Evolutionary conservation across 176 grass and related monocot species (phyloP).

Genomic region (Carex parvula): DNA sequence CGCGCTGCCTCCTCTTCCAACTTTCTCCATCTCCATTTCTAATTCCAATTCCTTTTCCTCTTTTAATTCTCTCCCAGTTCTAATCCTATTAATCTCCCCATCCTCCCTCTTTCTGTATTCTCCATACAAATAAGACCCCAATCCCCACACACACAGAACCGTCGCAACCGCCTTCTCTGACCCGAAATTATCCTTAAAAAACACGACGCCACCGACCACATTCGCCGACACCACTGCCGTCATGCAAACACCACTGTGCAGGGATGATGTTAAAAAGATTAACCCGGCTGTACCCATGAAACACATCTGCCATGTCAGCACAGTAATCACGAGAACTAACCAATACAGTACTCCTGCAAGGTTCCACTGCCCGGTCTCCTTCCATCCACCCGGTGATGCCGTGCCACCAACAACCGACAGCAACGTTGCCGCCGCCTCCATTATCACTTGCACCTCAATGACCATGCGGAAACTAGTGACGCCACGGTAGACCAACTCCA

Average conservation of each 20-base stretch:
- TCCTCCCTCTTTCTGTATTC: constrained; percentile 48
- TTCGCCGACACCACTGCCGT: constrained; percentile 60
- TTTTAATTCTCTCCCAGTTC: not conserved
- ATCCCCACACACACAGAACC: constrained; percentile 69
- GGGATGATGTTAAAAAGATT: constrained; percentile 70
- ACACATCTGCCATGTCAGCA: constrained; percentile 77
- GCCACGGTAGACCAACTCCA: constrained; percentile 65
- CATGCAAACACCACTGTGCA: constrained; percentile 92
- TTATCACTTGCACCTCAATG: constrained; percentile 82
- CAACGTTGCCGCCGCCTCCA: constrained; percentile 48
- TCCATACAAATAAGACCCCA: constrained; percentile 80
- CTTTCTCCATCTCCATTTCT: constrained; percentile 2
- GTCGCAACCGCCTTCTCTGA: constrained; percentile 68
- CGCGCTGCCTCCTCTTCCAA: not conserved
- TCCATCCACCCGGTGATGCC: constrained; percentile 31
- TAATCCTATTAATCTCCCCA: not conserved
- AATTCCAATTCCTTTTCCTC: not conserved
- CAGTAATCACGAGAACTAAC: constrained; percentile 38
- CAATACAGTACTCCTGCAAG: constrained; percentile 46
- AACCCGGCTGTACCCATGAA: constrained; percentile 94
- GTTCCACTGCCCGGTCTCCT: constrained; percentile 36
- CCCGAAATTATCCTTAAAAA: constrained; percentile 71
- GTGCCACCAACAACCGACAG: constrained; percentile 42
- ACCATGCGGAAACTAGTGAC: constrained; percentile 44
- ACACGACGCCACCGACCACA: constrained; percentile 58